phyloP scores from a whole-genome alignment of 2,329 filamentous ascomycete genomes.

The Arthroderma sp. region DNA sequence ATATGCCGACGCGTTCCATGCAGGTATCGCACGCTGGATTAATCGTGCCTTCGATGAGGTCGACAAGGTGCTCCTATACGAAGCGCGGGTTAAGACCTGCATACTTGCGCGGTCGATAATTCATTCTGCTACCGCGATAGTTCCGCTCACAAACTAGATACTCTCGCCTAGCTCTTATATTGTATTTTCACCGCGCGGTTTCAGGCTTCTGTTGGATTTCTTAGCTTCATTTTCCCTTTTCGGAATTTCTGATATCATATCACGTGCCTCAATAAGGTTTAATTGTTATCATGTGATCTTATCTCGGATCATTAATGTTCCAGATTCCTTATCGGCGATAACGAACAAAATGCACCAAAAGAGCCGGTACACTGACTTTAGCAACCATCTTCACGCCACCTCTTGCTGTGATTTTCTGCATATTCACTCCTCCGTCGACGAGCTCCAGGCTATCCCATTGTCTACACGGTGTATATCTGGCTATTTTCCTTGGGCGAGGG shows the following conservation, averaged over 20 bases:
- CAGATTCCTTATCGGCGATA: not conserved
- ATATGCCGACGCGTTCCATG: not conserved
- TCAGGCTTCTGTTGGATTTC: not conserved
- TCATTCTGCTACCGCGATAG: not conserved
- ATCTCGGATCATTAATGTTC: too few species aligned
- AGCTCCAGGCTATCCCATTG: too few species aligned
- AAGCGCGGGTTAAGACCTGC: not conserved
- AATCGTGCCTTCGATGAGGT: not conserved
- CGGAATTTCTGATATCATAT: too few species aligned
- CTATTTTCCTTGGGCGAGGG: not conserved
- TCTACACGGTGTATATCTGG: not conserved
- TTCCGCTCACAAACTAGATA: not conserved
- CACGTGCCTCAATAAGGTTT: too few species aligned
- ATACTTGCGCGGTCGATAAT: not conserved
- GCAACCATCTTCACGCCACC: not conserved
- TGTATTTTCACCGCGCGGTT: not conserved
- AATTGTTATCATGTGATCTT: too few species aligned
- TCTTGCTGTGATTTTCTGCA: not conserved
- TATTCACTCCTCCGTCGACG: not conserved
- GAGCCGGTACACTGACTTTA: not conserved
- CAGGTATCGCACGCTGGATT: not conserved
- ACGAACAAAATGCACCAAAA: not conserved
- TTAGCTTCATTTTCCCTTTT: not conserved
- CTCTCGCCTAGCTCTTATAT: not conserved
- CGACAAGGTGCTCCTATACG: not conserved